Conservation (phyloP, 495 filamentous ascomycete species). For the Xylaria castorea region DNA sequence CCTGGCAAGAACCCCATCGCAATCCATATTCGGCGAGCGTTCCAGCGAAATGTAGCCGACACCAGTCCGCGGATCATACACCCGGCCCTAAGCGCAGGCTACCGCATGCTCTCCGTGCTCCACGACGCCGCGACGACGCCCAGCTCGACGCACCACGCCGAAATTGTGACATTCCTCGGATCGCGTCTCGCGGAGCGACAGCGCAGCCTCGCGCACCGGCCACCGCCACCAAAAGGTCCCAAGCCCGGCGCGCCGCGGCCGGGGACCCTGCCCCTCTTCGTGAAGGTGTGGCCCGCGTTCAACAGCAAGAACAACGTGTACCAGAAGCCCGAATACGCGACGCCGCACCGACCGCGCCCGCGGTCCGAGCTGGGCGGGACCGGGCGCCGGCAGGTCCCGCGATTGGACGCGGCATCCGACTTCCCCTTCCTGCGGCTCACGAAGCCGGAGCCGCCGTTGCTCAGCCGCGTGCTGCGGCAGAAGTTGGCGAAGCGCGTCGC, state of each 20-base stretch:
- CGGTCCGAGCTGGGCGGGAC: conserved; percentile 48
- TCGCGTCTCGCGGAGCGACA: conserved; percentile 40
- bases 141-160: conserved; percentile 32
- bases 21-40: conserved; percentile 58
- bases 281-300: conserved; percentile 34
- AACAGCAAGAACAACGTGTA: conserved; percentile 39
- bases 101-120: conserved; percentile 57
- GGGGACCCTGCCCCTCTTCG: conserved; percentile 41
- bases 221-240: conserved; percentile 22
- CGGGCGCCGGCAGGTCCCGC: conserved; percentile 65
- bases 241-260: conserved; percentile 28
- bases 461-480: conserved; percentile 63
- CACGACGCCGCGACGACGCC: conserved; percentile 24
- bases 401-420: conserved; percentile 61
- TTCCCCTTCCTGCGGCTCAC: conserved; percentile 74
- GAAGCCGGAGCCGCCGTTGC: conserved; percentile 68
- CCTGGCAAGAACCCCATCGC: conserved; percentile 47
- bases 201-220: conserved; percentile 33
- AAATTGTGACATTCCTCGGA: conserved; percentile 45
- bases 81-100: conserved; percentile 68
- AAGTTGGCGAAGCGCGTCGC: conserved; percentile 51
- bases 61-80: conserved; percentile 60
- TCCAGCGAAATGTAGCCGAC: conserved; percentile 62
- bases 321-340: conserved; percentile 49
- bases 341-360: conserved; percentile 53